These are phyloP conservation scores for Talaromyces piceae DNA, from an alignment of 2,329 filamentous ascomycete genomes.

Conservation along the genomic window DNA sequence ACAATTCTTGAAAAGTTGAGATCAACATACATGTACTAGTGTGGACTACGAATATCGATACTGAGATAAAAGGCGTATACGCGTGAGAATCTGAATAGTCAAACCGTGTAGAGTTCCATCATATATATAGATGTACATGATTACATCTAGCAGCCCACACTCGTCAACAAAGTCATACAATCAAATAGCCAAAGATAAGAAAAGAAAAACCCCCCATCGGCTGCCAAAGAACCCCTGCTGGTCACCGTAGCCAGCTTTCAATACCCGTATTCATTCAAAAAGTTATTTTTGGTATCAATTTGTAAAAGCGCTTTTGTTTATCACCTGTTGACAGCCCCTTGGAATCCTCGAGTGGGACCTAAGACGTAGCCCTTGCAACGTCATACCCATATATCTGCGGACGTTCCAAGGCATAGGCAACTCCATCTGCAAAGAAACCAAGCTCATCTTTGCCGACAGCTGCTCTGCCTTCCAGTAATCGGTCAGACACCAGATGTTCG, in stretches of 20 bases:
- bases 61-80: too few species aligned
- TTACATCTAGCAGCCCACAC: neutral
- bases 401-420: slow-evolving; percentile 25
- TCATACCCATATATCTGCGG: slow-evolving; percentile 13
- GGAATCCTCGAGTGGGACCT: too few species aligned
- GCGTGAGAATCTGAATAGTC: too few species aligned
- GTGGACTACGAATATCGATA: too few species aligned
- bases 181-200: too few species aligned
- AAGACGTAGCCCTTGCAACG: neutral
- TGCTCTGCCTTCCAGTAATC: slow-evolving; percentile 23
- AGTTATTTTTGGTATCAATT: too few species aligned
- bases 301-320: too few species aligned
- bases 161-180: neutral
- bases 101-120: too few species aligned
- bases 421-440: slow-evolving; percentile 33
- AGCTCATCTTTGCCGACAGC: slow-evolving; percentile 30
- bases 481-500: slow-evolving; percentile 27
- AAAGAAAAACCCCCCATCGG: neutral
- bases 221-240: slow-evolving; percentile 4
- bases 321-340: too few species aligned
- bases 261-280: too few species aligned
- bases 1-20: too few species aligned
- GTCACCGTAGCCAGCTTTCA: slow-evolving; percentile 12
- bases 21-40: too few species aligned
- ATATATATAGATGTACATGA: neutral